Evolutionary conservation across 352 stramenopile species (phyloP).

Genomic region (Globisporangium emineosum): DNA sequence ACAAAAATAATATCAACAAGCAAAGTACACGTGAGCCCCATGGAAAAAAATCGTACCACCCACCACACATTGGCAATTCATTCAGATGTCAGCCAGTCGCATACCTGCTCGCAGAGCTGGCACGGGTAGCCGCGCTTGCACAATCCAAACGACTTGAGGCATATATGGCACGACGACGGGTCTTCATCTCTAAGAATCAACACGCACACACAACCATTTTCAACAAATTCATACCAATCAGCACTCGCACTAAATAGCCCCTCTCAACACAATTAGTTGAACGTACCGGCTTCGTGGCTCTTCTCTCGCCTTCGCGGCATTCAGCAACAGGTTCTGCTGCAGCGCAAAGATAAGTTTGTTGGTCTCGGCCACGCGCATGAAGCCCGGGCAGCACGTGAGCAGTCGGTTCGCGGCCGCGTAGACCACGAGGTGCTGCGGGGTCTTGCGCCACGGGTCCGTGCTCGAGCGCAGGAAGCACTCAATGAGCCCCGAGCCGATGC

Average conservation of each 20-base stretch:
- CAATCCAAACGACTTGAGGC: conserved; percentile 17
- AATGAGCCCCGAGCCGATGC: conserved; percentile 19
- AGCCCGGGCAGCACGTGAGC: conserved; percentile 18
- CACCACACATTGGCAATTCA: too few species aligned
- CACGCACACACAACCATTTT: background rate
- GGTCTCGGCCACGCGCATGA: conserved; percentile 21
- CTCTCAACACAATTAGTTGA: too few species aligned
- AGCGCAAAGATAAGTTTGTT: conserved; percentile 24
- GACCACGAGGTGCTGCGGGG: conserved; percentile 12
- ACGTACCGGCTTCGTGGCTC: background rate
- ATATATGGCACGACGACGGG: conserved; percentile 16
- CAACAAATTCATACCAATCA: background rate
- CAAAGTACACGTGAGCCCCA: background rate
- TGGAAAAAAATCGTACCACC: too few species aligned
- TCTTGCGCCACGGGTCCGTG: conserved; percentile 13
- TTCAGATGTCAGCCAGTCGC: background rate
- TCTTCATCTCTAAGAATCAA: too few species aligned
- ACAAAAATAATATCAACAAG: background rate
- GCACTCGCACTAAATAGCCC: too few species aligned
- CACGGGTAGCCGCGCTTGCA: conserved; percentile 15
- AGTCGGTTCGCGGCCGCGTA: conserved; percentile 15
- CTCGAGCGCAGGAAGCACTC: conserved; percentile 19
- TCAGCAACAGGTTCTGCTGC: conserved; percentile 12
- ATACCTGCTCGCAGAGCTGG: conserved; percentile 20
- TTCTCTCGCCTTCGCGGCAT: background rate